Conservation (phyloP, 1,139 yeast species). For the Candida sojae region DNA sequence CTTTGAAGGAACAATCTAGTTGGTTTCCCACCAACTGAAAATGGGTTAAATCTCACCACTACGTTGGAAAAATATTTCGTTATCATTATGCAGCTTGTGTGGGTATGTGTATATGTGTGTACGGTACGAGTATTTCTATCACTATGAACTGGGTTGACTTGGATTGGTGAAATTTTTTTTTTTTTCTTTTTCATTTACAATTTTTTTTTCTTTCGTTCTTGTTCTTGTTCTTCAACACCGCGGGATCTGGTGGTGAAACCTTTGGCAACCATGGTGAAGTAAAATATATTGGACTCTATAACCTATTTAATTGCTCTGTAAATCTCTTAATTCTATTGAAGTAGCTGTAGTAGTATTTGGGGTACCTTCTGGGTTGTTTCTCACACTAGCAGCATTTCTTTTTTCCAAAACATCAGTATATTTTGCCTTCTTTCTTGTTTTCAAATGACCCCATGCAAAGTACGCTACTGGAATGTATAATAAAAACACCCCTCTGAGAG, state of each 20-base stretch:
- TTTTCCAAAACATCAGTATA: constrained; percentile 27
- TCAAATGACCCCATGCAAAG: constrained; percentile 36
- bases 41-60: constrained; percentile 78
- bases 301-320: background rate
- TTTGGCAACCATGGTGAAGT: background rate
- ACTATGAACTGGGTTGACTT: background rate
- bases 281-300: background rate
- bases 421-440: constrained; percentile 21
- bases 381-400: constrained; percentile 12
- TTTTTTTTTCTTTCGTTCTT: background rate
- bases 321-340: background rate
- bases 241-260: too few relatives aligned
- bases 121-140: too few relatives aligned
- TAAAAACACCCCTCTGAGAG: constrained; percentile 29
- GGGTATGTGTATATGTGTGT: background rate
- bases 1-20: constrained; percentile 81
- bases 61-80: constrained; percentile 83
- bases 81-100: constrained; percentile 50
- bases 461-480: constrained; percentile 40
- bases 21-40: constrained; percentile 71
- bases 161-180: constrained; percentile 5
- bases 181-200: constrained; percentile 4
- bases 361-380: background rate
- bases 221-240: too few relatives aligned
- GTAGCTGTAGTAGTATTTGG: constrained; percentile 1